Evolutionary conservation across 2,329 filamentous ascomycete species (phyloP), one percentile per base, ranked within the genome.

Genomic region (Verticillium nubilum): DNA sequence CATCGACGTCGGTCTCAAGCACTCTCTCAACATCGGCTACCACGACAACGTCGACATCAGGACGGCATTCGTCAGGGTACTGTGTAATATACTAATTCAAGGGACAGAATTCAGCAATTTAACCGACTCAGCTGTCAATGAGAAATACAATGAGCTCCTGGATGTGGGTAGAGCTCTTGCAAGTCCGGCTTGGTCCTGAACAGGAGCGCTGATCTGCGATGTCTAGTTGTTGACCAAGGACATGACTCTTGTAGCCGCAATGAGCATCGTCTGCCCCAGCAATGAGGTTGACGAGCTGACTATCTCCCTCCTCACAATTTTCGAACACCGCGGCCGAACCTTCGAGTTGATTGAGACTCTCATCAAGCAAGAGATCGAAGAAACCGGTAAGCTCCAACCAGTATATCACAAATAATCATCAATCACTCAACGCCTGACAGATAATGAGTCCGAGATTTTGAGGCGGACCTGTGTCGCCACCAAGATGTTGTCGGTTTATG

Each of bases 391-490:
- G 74, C 66, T 55, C 3, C 29, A 13, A 12, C 53, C 10, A 15
- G 25, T 25, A 17, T 17, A n/a, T n/a, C n/a, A n/a, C n/a, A n/a
- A n/a, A n/a, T n/a, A n/a, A n/a, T n/a, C n/a, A n/a, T n/a, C n/a
- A n/a, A n/a, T n/a, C n/a, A n/a, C n/a, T n/a, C n/a, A n/a, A n/a
- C n/a, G n/a, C n/a, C n/a, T n/a, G 4, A 9, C 47, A 80, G 87
- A 89, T 68, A 89, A 86, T 58, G 87, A 89, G 67, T 81, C 86
- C 1, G 87, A 90, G 66, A 78, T 90, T 25, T 72, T 90, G 12
- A 80, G 87, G n/a, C 78, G 86, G 56, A 87, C 87, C 31, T 89
- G 86, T 64, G 86, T 90, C 1, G 84, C 86, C n/a, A 89, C 87
- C 1, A 90, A 89, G 68, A 87, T 89, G 81, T 77, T 90, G 2